Percentiles rank a stretch among this genome's conserved stretches.
phyloP scores from a whole-genome alignment of 768 basidiomycete species.

The Termitomyces sp. region DNA sequence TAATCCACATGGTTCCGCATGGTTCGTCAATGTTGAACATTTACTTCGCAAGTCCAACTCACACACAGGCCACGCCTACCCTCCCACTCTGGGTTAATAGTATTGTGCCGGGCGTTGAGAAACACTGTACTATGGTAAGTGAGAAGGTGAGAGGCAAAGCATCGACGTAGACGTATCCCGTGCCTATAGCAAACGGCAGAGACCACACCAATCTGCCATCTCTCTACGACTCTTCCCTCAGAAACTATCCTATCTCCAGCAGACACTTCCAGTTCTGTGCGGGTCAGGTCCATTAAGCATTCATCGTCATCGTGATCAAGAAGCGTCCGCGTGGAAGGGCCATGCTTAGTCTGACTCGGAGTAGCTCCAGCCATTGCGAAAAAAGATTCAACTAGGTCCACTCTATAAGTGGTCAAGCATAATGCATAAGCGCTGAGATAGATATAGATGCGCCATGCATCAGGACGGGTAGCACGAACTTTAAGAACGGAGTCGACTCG shows the following conservation, averaged over 20 bases:
- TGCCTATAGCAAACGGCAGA: conserved; percentile 38
- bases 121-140: conserved; percentile 17
- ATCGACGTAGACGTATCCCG: conserved; percentile 27
- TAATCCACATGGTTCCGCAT: conserved; percentile 36
- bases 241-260: not conserved
- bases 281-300: not conserved
- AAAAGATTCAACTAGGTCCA: conserved; percentile 1
- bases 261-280: not conserved
- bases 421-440: not conserved
- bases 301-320: not conserved
- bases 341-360: conserved; percentile 6
- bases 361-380: conserved; percentile 1
- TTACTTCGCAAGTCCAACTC: conserved; percentile 1
- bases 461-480: not conserved
- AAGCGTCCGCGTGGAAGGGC: not conserved
- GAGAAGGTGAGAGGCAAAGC: not conserved
- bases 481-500: no score
- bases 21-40: not conserved
- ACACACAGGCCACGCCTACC: conserved; percentile 38
- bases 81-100: conserved; percentile 34
- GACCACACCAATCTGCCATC: conserved; percentile 22
- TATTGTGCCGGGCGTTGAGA: conserved; percentile 41
- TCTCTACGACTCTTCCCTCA: conserved; percentile 2
- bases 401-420: not conserved
- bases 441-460: not conserved